These are phyloP conservation scores for Moesziomyces antarcticus DNA, from an alignment of 1,284 basidiomycete genomes.

Conservation along the genomic window DNA sequence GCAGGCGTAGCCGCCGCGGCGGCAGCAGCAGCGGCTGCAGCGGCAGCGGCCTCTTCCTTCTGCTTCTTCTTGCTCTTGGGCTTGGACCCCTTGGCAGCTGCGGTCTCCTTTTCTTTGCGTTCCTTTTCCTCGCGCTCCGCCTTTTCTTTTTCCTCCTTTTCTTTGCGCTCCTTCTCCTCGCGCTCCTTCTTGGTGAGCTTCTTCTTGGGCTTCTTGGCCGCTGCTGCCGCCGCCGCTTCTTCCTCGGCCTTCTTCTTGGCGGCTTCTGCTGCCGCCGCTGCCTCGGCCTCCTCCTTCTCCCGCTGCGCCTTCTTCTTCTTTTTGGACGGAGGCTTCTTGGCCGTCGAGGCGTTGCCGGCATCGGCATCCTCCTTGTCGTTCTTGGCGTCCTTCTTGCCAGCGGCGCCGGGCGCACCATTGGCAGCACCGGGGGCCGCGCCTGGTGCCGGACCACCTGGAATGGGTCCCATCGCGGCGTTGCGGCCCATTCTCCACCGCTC, in stretches of 20 bases:
- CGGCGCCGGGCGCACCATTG: conserved; percentile 16
- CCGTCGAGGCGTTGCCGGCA: conserved; percentile 14
- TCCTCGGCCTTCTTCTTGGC: conserved; percentile 48
- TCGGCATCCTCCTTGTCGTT: conserved; percentile 38
- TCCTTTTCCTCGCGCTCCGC: conserved; percentile 54
- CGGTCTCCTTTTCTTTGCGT: conserved; percentile 47
- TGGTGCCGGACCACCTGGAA: conserved; percentile 6
- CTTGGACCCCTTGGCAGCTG: conserved; percentile 31
- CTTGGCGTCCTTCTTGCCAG: conserved; percentile 43
- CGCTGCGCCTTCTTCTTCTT: conserved; percentile 57
- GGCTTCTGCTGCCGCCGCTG: conserved; percentile 39
- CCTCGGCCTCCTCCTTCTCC: conserved; percentile 50
- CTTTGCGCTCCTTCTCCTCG: conserved; percentile 39
- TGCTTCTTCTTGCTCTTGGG: conserved; percentile 56
- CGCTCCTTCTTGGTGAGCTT: conserved; percentile 57
- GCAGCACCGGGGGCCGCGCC: conserved; percentile 7
- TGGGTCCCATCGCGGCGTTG: conserved; percentile 45
- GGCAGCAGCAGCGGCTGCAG: conserved; percentile 28
- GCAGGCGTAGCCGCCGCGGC: conserved; percentile 22
- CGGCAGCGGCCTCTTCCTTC: conserved; percentile 47
- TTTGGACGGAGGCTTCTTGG: conserved; percentile 49
- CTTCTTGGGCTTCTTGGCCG: conserved; percentile 48
- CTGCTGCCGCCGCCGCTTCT: conserved; percentile 33
- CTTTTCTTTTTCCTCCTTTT: conserved; percentile 55
- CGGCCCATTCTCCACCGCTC: conserved; percentile 52